Evolutionary conservation across 441 rosid genomes (phyloP), one percentile per base, ranked within the genome.

Genomic region (Erodium trifolium): DNA sequence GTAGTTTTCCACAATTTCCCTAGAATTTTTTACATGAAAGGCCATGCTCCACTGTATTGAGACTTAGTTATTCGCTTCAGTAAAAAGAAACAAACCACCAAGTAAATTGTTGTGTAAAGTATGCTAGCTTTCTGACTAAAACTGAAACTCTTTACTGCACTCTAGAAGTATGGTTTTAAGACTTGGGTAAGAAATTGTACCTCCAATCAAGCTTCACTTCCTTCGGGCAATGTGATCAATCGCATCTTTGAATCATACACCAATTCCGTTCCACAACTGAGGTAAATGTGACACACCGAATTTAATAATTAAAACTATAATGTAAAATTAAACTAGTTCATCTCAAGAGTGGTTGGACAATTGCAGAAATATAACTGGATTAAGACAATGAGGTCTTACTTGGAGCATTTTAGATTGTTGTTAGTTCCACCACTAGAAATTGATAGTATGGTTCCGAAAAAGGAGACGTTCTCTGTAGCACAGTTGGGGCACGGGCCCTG

Each of bases 401-500:
- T 83, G 16, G 97, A 55, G 85, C 98, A 93, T 72, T 89, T 91
- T 35, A 93, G 77, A 18, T n/a, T 77, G 83, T 93, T 93, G 70
- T 78, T 72, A 45, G 79, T 77, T 39, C 97, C 95, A 6, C 98
- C 98, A 4, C 72, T 91, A 2, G 95, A 78, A 66, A 93, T 78
- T 4, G 97, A 82, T 19, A 93, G 70, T 60, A 93, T 93, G 68
- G 97, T 89, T 66, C 98, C 98, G 63, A 93, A 93, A 85, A 93
- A 93, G 55, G 97, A 91, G 55, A 72, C 72, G 63, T 93, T 93
- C 84, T 93, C 98, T 0, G 97, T 86, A 37, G 97, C 98, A 64
- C 98, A 93, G 81, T 91, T 93, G 17, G 98, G 98, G 71, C 98
- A 93, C 49, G 85, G 86, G 23, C 98, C 98, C 98, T 93, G 62